A percentile compares a stretch with the other conserved stretches of the same genome.
Conservation (phyloP, 352 stramenopile genomes). For the Thalassiosira exigua region DNA sequence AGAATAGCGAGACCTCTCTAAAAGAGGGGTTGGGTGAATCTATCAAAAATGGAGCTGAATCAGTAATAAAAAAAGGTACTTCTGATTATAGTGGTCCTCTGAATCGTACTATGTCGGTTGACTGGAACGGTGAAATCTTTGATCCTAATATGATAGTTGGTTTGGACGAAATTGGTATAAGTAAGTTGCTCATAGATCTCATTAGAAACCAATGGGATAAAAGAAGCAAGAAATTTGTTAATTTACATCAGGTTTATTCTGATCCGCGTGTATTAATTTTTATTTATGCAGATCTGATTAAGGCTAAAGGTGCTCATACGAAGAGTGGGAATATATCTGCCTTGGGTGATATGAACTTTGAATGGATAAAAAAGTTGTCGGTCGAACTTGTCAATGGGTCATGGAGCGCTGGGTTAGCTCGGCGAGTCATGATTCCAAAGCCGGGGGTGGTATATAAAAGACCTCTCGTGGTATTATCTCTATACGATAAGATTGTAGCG, state of each 20-base stretch:
- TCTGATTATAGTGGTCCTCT: constrained; percentile 12
- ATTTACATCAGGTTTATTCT: constrained; percentile 15
- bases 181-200: constrained; percentile 4
- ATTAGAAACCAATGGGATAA: constrained; percentile 1
- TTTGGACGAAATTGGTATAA: constrained; percentile 17
- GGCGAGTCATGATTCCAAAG: constrained; percentile 27
- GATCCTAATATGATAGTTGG: constrained; percentile 27
- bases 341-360: constrained; percentile 19
- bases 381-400: constrained; percentile 6
- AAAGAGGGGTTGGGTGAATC: constrained; percentile 12
- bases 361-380: constrained; percentile 17
- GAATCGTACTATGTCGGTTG: constrained; percentile 7
- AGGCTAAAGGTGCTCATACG: not conserved
- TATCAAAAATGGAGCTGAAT: constrained; percentile 15
- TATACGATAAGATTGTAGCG: constrained; percentile 20
- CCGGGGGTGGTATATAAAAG: not conserved
- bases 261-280: constrained; percentile 3
- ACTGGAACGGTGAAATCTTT: constrained; percentile 8
- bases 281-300: constrained; percentile 5
- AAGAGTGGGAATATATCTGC: constrained; percentile 1
- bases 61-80: constrained; percentile 28
- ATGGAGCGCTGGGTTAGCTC: constrained; percentile 9
- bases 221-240: constrained; percentile 15
- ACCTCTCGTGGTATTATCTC: constrained; percentile 19
- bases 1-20: constrained; percentile 23